Evolutionary conservation across 108 stramenopile species (phyloP).

Genomic region (Skeletonema grethae): DNA sequence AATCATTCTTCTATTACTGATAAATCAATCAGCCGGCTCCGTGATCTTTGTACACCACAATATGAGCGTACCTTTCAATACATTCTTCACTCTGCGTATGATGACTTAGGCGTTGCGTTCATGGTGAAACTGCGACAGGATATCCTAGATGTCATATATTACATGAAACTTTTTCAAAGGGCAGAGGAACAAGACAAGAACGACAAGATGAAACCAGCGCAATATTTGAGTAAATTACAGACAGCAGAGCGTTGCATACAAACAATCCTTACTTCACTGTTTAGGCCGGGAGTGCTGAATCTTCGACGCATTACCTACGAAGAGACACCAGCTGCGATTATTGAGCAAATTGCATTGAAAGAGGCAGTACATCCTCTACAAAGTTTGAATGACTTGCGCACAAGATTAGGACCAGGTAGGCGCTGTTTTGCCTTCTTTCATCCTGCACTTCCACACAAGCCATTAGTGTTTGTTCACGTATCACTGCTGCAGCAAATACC

Average conservation of each 20-base stretch:
- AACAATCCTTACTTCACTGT: conserved; percentile 43
- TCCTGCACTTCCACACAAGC: conserved; percentile 80
- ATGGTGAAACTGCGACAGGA: conserved; percentile 65
- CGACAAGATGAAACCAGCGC: not conserved
- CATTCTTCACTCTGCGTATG: conserved; percentile 56
- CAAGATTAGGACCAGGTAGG: conserved; percentile 72
- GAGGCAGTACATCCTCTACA: conserved; percentile 92
- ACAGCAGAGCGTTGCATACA: conserved; percentile 29
- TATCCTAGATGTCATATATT: conserved; percentile 42
- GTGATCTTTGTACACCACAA: conserved; percentile 53
- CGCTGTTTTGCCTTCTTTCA: conserved; percentile 94
- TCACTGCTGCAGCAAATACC: conserved; percentile 70
- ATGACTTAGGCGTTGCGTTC: conserved; percentile 60
- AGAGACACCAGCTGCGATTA: conserved; percentile 76
- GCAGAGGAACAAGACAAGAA: conserved; percentile 13
- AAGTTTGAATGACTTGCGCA: conserved; percentile 83
- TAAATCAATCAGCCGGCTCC: conserved; percentile 19
- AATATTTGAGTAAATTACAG: conserved; percentile 24
- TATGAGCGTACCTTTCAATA: conserved; percentile 60
- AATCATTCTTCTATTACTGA: conserved; percentile 18
- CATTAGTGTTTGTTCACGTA: conserved; percentile 92
- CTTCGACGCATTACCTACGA: conserved; percentile 88
- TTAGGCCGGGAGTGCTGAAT: conserved; percentile 43
- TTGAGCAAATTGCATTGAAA: conserved; percentile 88
- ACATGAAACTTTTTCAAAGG: conserved; percentile 15